Evolutionary conservation across 441 rosid species (phyloP).

Genomic region (Jatropha podagrica): DNA sequence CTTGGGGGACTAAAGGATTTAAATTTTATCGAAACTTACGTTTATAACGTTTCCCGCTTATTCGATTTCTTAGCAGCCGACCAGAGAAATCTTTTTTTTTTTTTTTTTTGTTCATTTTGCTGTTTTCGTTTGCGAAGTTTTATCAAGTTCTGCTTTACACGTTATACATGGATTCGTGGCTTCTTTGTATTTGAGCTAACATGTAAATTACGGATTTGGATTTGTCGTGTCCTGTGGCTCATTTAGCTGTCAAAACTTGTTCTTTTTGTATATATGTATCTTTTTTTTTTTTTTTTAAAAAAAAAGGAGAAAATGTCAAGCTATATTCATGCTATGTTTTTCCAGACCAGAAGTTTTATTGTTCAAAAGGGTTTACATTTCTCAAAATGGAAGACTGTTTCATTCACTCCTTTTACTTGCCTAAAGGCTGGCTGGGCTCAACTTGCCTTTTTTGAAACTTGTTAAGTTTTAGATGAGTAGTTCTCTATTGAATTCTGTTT

Average conservation of each 20-base stretch:
- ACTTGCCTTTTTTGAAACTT: neutral
- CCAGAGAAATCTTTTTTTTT: neutral
- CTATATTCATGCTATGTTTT: neutral
- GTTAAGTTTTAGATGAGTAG: slow-evolving; percentile 1
- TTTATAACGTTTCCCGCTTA: neutral
- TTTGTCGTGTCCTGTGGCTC: neutral
- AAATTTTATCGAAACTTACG: neutral
- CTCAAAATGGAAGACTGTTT: neutral
- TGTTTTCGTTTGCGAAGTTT: neutral
- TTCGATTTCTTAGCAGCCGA: neutral
- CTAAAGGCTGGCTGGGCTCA: neutral
- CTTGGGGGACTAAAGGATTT: neutral
- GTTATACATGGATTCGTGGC: neutral
- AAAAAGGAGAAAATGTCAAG: neutral
- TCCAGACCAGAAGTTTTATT: neutral
- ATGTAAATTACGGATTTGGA: neutral
- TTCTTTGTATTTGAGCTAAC: neutral
- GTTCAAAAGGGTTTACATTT: neutral
- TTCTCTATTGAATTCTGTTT: neutral
- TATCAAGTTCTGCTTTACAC: neutral
- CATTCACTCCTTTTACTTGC: neutral
- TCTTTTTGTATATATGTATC: neutral
- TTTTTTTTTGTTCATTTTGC: too few species aligned
- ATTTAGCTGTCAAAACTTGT: neutral
- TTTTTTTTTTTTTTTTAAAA: neutral